phyloP scores from a whole-genome alignment of 2,329 filamentous ascomycete genomes.

The Phialocephala sp. region DNA sequence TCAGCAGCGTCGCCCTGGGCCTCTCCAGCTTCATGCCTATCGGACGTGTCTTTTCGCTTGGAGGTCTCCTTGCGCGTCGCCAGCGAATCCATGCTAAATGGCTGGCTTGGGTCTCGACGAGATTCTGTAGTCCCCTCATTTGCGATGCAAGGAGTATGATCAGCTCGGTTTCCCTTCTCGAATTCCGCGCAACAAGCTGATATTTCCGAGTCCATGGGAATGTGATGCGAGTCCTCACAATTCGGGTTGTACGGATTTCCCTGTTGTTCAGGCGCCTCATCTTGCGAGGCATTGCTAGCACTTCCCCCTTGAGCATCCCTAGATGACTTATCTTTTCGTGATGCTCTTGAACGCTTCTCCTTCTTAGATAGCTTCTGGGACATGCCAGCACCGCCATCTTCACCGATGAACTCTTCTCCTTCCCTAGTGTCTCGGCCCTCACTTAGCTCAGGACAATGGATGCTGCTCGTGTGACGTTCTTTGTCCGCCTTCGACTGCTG shows the following conservation, averaged over 20 bases:
- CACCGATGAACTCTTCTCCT: not conserved
- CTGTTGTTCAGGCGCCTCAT: not conserved
- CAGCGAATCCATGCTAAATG: not conserved
- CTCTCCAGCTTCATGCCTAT: not conserved
- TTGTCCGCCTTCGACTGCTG: not conserved
- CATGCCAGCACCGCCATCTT: not conserved
- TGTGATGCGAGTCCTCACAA: conserved; percentile 4
- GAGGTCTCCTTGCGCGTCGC: not conserved
- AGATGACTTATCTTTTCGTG: conserved; percentile 1
- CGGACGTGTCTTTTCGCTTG: not conserved
- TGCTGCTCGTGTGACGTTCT: not conserved
- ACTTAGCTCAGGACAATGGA: not conserved
- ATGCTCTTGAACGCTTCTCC: not conserved
- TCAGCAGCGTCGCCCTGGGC: conserved; percentile 15
- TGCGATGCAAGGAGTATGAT: not conserved
- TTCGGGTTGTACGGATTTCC: conserved; percentile 3
- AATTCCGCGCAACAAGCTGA: conserved; percentile 12
- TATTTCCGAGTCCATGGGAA: not conserved
- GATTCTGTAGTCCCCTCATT: not conserved
- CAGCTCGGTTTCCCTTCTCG: conserved; percentile 1
- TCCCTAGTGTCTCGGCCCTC: not conserved
- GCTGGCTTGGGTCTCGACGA: not conserved
- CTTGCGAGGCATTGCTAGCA: not conserved
- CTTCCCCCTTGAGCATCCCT: not conserved
- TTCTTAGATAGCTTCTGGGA: conserved; percentile 3